A percentile compares a stretch with the other conserved stretches of the same genome.
phyloP scores from a whole-genome alignment of 2,329 filamentous ascomycete species.

The Penicillium nordicum region DNA sequence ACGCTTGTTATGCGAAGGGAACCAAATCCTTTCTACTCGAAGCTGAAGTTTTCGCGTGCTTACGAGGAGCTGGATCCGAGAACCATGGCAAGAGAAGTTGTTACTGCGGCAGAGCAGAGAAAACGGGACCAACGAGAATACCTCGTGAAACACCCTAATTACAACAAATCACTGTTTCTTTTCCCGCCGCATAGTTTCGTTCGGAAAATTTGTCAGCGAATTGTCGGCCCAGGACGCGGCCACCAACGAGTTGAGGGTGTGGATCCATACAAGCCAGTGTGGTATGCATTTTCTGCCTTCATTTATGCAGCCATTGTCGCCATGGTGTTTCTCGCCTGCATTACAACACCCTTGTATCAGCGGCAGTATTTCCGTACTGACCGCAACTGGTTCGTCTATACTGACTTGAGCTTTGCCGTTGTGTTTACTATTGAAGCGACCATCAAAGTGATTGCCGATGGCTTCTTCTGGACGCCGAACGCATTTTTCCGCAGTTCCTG shows the following conservation, averaged over 20 bases:
- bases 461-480: slow-evolving; percentile 94
- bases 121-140: slow-evolving; percentile 90
- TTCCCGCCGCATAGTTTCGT: slow-evolving; percentile 76
- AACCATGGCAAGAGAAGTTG: slow-evolving; percentile 85
- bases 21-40: slow-evolving; percentile 93
- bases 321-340: slow-evolving; percentile 94
- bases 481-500: slow-evolving; percentile 95
- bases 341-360: slow-evolving; percentile 93
- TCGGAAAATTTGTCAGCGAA: slow-evolving; percentile 76
- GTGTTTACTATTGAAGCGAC: slow-evolving; percentile 81
- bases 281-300: slow-evolving; percentile 91
- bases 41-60: slow-evolving; percentile 64
- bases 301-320: slow-evolving; percentile 91
- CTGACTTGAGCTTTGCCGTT: slow-evolving; percentile 82
- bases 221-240: slow-evolving; percentile 89
- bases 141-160: slow-evolving; percentile 77
- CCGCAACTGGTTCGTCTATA: slow-evolving; percentile 92
- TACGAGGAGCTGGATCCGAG: slow-evolving; percentile 80
- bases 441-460: slow-evolving; percentile 93
- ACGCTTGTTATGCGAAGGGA: slow-evolving; percentile 62
- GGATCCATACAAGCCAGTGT: slow-evolving; percentile 80
- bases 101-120: slow-evolving; percentile 75
- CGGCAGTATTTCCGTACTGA: slow-evolving; percentile 72
- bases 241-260: slow-evolving; percentile 83
- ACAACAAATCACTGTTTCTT: slow-evolving; percentile 88